Percentiles rank a stretch among this genome's conserved stretches.
phyloP scores from a whole-genome alignment of 148 eudicot genomes.

The Tetragonia tetragonoides region DNA sequence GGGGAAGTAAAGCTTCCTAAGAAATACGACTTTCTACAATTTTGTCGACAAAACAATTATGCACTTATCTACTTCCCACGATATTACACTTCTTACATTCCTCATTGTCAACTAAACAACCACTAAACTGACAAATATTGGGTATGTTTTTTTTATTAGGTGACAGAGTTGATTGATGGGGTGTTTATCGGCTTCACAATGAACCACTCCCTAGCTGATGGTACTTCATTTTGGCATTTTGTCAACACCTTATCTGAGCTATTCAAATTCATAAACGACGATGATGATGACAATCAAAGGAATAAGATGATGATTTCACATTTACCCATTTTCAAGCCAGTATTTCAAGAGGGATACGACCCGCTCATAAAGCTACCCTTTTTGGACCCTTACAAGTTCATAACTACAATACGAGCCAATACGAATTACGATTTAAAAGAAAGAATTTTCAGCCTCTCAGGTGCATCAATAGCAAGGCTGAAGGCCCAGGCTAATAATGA shows the following conservation, averaged over 20 bases:
- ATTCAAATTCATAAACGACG: slow-evolving; percentile 8
- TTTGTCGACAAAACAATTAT: too few species aligned
- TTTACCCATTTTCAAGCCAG: neutral
- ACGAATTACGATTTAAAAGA: neutral
- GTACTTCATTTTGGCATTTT: slow-evolving; percentile 52
- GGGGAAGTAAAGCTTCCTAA: too few species aligned
- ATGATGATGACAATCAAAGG: neutral
- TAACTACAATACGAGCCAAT: neutral
- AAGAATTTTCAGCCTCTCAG: neutral
- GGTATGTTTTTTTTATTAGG: slow-evolving; percentile 1
- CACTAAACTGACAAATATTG: too few species aligned
- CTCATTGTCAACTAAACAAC: too few species aligned
- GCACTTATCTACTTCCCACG: too few species aligned
- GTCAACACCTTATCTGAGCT: slow-evolving; percentile 42
- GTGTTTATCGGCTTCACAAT: slow-evolving; percentile 44
- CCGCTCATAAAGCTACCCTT: neutral
- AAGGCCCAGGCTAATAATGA: neutral
- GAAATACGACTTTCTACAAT: too few species aligned
- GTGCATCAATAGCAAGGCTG: neutral
- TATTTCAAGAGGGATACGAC: neutral
- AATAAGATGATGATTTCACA: neutral
- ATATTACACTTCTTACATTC: too few species aligned
- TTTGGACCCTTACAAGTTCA: neutral
- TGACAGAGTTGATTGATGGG: slow-evolving; percentile 49
- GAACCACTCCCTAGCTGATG: slow-evolving; percentile 52